Base-by-base conservation (phyloP, 371 early-diverging fungal genomes). In the Syncephalastrum sp. region DNA sequence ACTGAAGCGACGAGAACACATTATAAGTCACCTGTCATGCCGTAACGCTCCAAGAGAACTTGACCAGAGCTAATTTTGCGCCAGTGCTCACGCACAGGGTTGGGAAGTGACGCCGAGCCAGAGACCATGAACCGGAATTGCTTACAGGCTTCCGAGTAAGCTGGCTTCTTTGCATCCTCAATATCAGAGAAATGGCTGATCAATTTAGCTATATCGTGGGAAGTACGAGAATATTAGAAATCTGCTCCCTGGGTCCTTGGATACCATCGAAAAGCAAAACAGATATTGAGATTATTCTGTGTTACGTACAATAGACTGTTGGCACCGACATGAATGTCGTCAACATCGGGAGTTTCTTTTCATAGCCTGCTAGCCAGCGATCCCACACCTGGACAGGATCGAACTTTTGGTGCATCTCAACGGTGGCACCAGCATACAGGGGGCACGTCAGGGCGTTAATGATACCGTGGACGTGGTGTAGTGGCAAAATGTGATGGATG, bases 321-420 rank as follows among this genome's bases (percentile, higher is more conserved):
- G 95, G 95, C 2, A 95, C 95, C 6, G 88, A 89, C 94, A 93
- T 93, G 56, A 93, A 87, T 2, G 91, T 61, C 0, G 90, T 83
- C n/a, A 76, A 45, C 1, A 50, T 41, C 13, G 73, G 54, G 13
- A 14, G 64, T 19, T 64, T 24, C n/a, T 63, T 52, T 4, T 41
- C 25, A 23, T 69, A 53, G 5, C 63, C 68, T 17, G 72, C 69
- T 15, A 77, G 61, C 67, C 84, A 76, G 10, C 86, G 72, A 42
- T 69, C 25, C 91, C 91, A 92, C 1, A 90, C 86, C 7, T 64
- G 50, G 0, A 57, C 66, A 0, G 84, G 77, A 63, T 87, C 79
- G 58, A 91, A 91, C 50, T 83, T 82, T 16, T 79, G 75, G 46
- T 82, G 50, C 82, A 93, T 88, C 68, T 93, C 93, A 10, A 86